Percentiles rank a stretch among this genome's conserved stretches.
These are phyloP conservation scores for Tarenaya hassleriana DNA, from an alignment of 345 rosid species.

Conservation along the genomic window DNA sequence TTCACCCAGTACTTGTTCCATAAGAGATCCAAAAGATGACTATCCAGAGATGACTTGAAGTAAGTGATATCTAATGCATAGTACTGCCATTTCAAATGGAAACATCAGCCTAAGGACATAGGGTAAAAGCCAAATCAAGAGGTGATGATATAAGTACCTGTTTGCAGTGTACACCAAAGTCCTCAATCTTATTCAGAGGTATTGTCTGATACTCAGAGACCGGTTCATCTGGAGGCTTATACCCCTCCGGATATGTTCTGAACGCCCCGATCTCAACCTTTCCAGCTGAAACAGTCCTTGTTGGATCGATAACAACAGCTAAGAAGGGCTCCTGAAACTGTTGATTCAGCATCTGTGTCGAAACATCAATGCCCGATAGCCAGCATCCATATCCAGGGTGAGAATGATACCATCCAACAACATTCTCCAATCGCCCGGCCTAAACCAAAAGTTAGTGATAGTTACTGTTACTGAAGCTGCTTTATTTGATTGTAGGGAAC, in stretches of 20 bases:
- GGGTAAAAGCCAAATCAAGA: not conserved
- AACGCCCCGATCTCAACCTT: constrained; percentile 99
- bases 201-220: constrained; percentile 94
- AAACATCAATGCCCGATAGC: constrained; percentile 98
- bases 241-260: constrained; percentile 94
- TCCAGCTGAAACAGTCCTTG: constrained; percentile 99
- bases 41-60: constrained; percentile 94
- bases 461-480: too few relatives aligned
- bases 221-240: constrained; percentile 73
- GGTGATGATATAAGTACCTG: constrained; percentile 44
- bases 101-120: constrained; percentile 12
- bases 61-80: constrained; percentile 90
- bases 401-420: constrained; percentile 92
- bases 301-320: constrained; percentile 95
- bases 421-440: constrained; percentile 98
- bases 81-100: constrained; percentile 42
- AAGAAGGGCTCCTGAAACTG: constrained; percentile 95
- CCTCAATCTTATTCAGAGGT: constrained; percentile 89
- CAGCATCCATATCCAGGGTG: constrained; percentile 99
- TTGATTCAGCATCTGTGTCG: constrained; percentile 97
- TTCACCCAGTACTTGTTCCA: constrained; percentile 99
- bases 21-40: constrained; percentile 88
- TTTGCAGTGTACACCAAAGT: constrained; percentile 92
- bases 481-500: not conserved
- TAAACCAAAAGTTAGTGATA: too few relatives aligned